Conservation (phyloP, 768 basidiomycete species). For the Mycena galericulata region DNA sequence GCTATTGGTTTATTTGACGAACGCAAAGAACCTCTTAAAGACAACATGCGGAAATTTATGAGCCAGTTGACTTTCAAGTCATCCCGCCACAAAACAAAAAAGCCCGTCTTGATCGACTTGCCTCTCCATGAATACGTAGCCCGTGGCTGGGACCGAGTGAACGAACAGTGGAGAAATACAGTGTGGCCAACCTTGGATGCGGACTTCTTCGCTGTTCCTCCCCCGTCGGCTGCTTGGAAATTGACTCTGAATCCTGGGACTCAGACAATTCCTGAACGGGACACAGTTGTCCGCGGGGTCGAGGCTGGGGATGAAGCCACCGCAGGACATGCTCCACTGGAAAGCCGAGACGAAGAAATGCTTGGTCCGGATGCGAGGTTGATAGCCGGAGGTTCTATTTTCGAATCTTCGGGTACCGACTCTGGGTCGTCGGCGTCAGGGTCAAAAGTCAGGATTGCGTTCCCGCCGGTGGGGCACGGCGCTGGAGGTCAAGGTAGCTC, state of each 20-base stretch:
- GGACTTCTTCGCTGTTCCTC: background rate
- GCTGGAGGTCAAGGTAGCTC: no score
- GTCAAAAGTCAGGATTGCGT: no score
- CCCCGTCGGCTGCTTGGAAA: background rate
- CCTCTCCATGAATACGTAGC: constrained; percentile 15
- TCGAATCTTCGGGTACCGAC: no score
- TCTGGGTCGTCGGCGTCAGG: no score
- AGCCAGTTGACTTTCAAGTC: background rate
- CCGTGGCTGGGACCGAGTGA: constrained; percentile 17
- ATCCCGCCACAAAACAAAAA: background rate
- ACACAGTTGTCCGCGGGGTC: no score
- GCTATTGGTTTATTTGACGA: constrained; percentile 7
- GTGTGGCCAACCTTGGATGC: constrained; percentile 11
- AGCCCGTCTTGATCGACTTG: background rate
- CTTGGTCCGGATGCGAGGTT: no score
- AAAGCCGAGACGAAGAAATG: no score
- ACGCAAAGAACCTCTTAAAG: background rate
- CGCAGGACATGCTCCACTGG: background rate
- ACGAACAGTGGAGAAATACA: constrained; percentile 7
- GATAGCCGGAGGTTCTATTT: no score
- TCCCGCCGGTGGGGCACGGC: no score
- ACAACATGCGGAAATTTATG: background rate
- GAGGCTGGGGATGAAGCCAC: background rate
- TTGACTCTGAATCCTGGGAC: background rate
- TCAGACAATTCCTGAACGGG: no score